Base-by-base conservation (phyloP, 2,329 filamentous ascomycete genomes). In the Rachicladosporium sp. region DNA sequence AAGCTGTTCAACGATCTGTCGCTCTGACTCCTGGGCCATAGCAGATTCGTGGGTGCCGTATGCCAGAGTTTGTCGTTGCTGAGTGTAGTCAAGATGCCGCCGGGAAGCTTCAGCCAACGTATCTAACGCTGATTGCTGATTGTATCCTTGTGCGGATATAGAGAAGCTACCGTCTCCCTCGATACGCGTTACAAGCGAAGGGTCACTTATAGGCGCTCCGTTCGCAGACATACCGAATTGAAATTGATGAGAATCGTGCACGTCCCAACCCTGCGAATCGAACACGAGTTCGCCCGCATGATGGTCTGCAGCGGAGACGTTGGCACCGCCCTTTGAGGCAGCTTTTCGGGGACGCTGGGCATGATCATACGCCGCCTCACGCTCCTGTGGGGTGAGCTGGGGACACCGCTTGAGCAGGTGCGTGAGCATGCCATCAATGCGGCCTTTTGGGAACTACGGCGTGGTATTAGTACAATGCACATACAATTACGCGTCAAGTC, bases 331-430 rank as follows among this genome's bases (percentile, higher is more conserved):
- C 23, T 27, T 27, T 27, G 23, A 27, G 23, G 23, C 23, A 7
- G 7, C 23, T 27, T 27, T 36, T 10, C 10, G 34, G 10, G 34
- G 34, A 36, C 31, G 11, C 11, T 36, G 29, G 8, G 21, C 29
- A 10, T 82, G 75, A 43, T 85, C 67, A 48, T 81, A 72, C 41
- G 48, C 43, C 29, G 23, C 36, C 38, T 48, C 43, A 30, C 46
- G 51, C 39, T 91, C 84, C 42, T 74, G 71, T 38, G 50, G 46
- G 29, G 49, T 52, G 29, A 56, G 79, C 39, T 80, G 82, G 31
- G 83, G 82, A 58, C 88, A 95, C 68, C 82, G 86, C 60, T 88
- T 91, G 38, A 84, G 80, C 41, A 94, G 71, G 56, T 95, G 88
- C 46, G 73, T 79, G 33, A 78, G 82, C 44, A 95, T 65, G 52